phyloP scores from a whole-genome alignment of 352 stramenopile species.

The Pythium volutum region DNA sequence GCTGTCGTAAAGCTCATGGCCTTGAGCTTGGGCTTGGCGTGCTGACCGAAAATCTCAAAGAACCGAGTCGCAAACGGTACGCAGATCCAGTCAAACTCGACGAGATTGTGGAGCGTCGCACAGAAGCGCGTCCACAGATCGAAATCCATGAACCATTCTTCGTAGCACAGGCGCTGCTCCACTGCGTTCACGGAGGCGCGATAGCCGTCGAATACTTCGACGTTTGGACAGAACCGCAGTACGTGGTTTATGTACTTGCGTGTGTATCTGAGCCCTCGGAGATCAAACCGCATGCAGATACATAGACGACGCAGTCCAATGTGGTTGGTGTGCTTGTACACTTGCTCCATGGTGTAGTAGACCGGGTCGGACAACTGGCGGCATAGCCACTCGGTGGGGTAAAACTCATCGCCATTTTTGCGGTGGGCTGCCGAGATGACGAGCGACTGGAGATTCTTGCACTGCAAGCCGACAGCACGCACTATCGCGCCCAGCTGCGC shows the following conservation, averaged over 20 bases:
- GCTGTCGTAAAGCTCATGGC: not conserved
- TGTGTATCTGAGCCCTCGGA: not conserved
- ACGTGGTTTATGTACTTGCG: not conserved
- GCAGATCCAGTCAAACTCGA: not conserved
- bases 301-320: not conserved
- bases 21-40: not conserved
- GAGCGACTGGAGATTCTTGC: not conserved
- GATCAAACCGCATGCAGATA: not conserved
- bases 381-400: not conserved
- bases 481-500: not conserved
- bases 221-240: not conserved
- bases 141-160: constrained; percentile 4
- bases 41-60: constrained; percentile 10
- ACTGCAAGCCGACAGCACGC: not conserved
- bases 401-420: not conserved
- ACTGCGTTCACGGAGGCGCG: not conserved
- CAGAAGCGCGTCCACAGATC: constrained; percentile 2
- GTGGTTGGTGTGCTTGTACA: not conserved
- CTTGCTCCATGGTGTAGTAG: not conserved
- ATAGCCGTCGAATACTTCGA: constrained; percentile 9
- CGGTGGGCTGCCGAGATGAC: not conserved
- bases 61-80: constrained; percentile 3
- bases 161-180: not conserved
- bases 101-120: not conserved
- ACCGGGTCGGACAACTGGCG: not conserved